Conservation (phyloP, 768 basidiomycete species). For the Boletus rubescentipes region DNA sequence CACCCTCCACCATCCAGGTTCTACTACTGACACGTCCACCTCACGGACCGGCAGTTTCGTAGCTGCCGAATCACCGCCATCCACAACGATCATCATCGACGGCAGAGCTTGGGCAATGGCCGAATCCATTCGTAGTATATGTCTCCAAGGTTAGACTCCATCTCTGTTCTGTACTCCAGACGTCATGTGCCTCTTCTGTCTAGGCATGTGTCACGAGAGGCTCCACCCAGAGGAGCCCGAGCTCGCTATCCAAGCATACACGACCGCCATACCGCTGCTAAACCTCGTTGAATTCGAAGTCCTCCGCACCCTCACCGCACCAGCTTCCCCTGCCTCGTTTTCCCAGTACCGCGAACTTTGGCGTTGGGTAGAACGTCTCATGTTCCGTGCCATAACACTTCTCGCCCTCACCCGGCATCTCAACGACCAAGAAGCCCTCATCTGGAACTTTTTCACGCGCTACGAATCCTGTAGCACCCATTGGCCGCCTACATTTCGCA, state of each 20-base stretch:
- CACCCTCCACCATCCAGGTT: constrained; percentile 37
- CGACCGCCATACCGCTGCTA: constrained; percentile 55
- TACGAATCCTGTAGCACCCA: constrained; percentile 61
- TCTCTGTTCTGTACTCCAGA: neutral
- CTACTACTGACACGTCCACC: constrained; percentile 39
- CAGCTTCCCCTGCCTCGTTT: constrained; percentile 47
- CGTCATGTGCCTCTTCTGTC: neutral
- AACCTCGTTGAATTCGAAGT: constrained; percentile 48
- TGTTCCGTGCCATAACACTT: constrained; percentile 78
- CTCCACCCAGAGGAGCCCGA: constrained; percentile 47
- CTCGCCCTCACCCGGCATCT: constrained; percentile 46
- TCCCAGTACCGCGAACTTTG: constrained; percentile 76
- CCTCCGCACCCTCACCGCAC: constrained; percentile 30
- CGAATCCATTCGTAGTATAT: constrained; percentile 73
- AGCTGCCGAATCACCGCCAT: constrained; percentile 40
- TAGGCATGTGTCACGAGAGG: constrained; percentile 78
- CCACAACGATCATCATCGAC: constrained; percentile 58
- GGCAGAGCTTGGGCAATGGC: constrained; percentile 71
- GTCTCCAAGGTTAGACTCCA: constrained; percentile 63
- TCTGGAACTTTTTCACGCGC: constrained; percentile 65
- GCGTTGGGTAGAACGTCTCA: constrained; percentile 77
- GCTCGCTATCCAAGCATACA: constrained; percentile 58
- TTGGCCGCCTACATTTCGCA: constrained; percentile 81
- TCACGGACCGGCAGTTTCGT: constrained; percentile 53
- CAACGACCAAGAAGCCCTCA: constrained; percentile 36